Evolutionary conservation across 495 filamentous ascomycete species (phyloP), one percentile per base, ranked within the genome.

Genomic region (Copromyces sp.): DNA sequence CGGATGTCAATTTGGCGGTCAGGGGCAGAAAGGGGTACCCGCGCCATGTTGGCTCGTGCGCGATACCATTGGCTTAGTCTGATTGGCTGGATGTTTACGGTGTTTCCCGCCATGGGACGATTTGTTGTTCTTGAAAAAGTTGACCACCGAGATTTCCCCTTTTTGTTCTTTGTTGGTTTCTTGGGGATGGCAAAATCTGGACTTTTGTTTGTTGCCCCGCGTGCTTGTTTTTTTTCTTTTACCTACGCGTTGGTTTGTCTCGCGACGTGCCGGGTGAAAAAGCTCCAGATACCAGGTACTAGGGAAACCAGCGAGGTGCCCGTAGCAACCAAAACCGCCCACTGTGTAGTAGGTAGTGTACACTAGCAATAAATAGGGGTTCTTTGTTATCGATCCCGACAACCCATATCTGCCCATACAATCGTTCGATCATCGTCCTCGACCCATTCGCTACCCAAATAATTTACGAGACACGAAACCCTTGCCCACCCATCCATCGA

Each of bases 91-190:
- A 8, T n/a, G 40, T 24, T 17, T 24, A 70, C 75, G 74, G 74
- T 74, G 74, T 47, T 72, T 77, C 70, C 74, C 74, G 77, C 24
- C 61, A 73, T 78, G 75, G 75, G 74, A 77, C 74, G 75, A 77
- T 77, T 75, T 44, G 39, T 35, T 35, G 53, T 32, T 9, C 12
- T 32, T 3, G 4, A 53, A 11, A 53, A 47, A 24, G 45, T 53
- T 61, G 24, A 61, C 47, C 11, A 7, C 47, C 4, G 20, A 59
- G 11, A 29, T 11, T 12, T 29, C 11, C 24, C 53, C 53, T 14
- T 40, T 61, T 61, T 29, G 5, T 12, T 14, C 7, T 61, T 61
- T 29, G 5, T 12, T 53, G 1, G 24, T 3, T 32, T 61, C 53
- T 59, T 4, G 45, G 3, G 47, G 20, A 59, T 24, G 20, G 20